phyloP scores from a whole-genome alignment of 805 yeast species.

The Grigorovia transvaalensis region DNA sequence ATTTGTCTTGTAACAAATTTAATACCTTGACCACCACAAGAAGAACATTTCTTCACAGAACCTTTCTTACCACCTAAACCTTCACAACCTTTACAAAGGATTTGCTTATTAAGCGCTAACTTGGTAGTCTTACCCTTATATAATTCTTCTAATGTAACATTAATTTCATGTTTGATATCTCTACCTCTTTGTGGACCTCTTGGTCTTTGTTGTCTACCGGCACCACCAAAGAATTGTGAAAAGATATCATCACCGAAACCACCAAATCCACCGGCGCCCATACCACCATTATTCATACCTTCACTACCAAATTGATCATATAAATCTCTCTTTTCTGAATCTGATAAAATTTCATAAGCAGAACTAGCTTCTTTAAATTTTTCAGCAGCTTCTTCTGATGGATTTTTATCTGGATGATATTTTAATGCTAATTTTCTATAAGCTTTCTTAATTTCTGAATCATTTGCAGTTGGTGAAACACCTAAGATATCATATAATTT shows the following conservation, averaged over 20 bases:
- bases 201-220: conserved; percentile 47
- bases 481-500: conserved; percentile 67
- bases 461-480: conserved; percentile 59
- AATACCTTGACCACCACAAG: conserved; percentile 88
- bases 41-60: conserved; percentile 72
- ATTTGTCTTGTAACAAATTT: conserved; percentile 90
- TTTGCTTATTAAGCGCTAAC: conserved; percentile 86
- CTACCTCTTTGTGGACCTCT: conserved; percentile 82
- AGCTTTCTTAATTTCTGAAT: conserved; percentile 66
- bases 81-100: conserved; percentile 77
- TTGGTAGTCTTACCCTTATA: conserved; percentile 91
- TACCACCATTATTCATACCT: conserved; percentile 75
- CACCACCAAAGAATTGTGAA: conserved; percentile 77
- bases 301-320: conserved; percentile 91
- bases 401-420: conserved; percentile 70
- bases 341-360: conserved; percentile 84
- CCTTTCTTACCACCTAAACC: conserved; percentile 96
- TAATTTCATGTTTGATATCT: conserved; percentile 82
- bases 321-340: conserved; percentile 75
- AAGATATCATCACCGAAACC: conserved; percentile 29
- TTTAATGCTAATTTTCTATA: conserved; percentile 73
- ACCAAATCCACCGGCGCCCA: conserved; percentile 57
- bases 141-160: conserved; percentile 83
- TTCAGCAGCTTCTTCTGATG: conserved; percentile 85
- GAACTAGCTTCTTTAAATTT: conserved; percentile 84